Base-by-base conservation (phyloP, 805 yeast species). In the Citeromyces nyonsensis region DNA sequence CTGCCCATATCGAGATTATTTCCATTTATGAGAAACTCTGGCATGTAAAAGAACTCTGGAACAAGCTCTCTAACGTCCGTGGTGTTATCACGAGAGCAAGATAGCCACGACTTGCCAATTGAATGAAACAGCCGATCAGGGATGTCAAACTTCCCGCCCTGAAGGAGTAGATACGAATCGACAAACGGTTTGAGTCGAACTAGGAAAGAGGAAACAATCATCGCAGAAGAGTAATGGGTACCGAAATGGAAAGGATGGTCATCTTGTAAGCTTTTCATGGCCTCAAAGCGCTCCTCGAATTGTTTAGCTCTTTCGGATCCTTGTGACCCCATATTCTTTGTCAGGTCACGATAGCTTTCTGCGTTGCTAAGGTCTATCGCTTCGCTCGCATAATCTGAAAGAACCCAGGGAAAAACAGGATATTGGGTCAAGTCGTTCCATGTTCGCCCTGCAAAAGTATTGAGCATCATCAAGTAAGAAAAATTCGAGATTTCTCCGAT, bases 271-370 rank as follows among this genome's bases (percentile, higher is more conserved):
- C 79, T 72, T 14, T 57, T 64, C 15, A 82, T 53, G 0, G 93
- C 85, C 13, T 76, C 76, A 43, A 63, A 85, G 33, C 95, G 53
- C 35, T 82, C 91, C 31, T 58, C 54, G 43, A 83, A 84, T 43
- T 71, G 72, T 1, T 45, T 40, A 2, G 74, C 81, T 36, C 95
- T 59, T 2, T 59, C 60, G 2, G 50, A 47, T 2, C 71, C 58
- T 48, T 84, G 95, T 0, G 86, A 94, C 2, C 95, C 95, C 95
- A 84, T 85, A 1, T 95, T 95, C 44, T 80, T 82, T 1, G 82
- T 65, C 15, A 84, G 55, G 46, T 84, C 94, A 40, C 95, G 58
- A 45, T 65, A 84, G 0, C 76, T 55, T 6, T 59, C 54, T 0
- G 81, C 75, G 42, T 82, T 58, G 3, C 54, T 47, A 28, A 85